A percentile compares a stretch with the other conserved stretches of the same genome.
Conservation (phyloP, 1,284 basidiomycete species). For the Pseudozyma thailandica region DNA sequence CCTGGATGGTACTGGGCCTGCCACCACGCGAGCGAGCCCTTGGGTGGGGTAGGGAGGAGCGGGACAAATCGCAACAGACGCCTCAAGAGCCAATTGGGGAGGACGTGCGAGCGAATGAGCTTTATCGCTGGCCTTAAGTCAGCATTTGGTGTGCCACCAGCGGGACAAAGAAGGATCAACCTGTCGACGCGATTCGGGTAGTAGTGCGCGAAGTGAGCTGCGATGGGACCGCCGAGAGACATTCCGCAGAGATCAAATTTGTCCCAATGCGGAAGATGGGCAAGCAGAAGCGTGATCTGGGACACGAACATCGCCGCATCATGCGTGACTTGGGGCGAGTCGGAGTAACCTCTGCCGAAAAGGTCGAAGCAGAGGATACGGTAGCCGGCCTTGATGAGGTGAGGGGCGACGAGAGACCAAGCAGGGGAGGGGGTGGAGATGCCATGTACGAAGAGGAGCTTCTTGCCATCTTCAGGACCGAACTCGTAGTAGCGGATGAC, state of each 20-base stretch:
- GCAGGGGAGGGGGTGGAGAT: constrained; percentile 48
- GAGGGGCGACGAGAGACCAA: constrained; percentile 29
- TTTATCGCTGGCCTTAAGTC: constrained; percentile 30
- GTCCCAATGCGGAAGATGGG: constrained; percentile 44
- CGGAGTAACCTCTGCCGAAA: constrained; percentile 49
- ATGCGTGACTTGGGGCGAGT: constrained; percentile 42
- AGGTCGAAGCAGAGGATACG: constrained; percentile 47
- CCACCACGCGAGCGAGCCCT: constrained; percentile 41
- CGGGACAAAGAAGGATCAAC: constrained; percentile 44
- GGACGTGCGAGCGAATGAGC: constrained; percentile 38
- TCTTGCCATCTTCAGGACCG: constrained; percentile 54
- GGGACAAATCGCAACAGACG: constrained; percentile 31
- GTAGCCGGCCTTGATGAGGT: constrained; percentile 46
- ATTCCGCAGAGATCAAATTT: constrained; percentile 48
- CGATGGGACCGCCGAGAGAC: constrained; percentile 48
- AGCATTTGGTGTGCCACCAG: constrained; percentile 37
- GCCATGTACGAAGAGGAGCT: constrained; percentile 64
- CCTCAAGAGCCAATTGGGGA: constrained; percentile 28
- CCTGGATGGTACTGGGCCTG: constrained; percentile 45
- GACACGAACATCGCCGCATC: constrained; percentile 43
- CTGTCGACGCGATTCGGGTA: constrained; percentile 40
- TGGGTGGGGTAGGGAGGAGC: constrained; percentile 40
- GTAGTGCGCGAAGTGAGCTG: constrained; percentile 45
- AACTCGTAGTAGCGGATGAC: constrained; percentile 53
- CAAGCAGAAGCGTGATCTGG: constrained; percentile 44